phyloP scores from a whole-genome alignment of 2,329 filamentous ascomycete genomes.

The Diaporthe nobilis region DNA sequence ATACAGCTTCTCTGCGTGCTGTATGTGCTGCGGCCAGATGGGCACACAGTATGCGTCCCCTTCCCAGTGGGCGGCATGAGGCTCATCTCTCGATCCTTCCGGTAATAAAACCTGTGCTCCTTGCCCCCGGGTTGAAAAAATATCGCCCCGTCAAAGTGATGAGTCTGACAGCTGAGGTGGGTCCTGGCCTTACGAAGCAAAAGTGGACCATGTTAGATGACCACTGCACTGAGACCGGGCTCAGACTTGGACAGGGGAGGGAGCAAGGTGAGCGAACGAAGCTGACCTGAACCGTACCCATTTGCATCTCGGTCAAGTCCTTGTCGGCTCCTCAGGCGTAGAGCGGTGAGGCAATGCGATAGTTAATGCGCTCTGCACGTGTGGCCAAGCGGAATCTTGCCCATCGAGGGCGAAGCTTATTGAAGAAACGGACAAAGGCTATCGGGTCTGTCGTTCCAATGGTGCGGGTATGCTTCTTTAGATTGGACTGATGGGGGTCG shows the following conservation, averaged over 20 bases:
- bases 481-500: slow-evolving; percentile 17
- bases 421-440: slow-evolving; percentile 27
- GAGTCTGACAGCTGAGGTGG: slow-evolving; percentile 38
- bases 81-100: slow-evolving; percentile 30
- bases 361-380: slow-evolving; percentile 6
- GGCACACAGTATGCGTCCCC: slow-evolving; percentile 15
- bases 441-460: slow-evolving; percentile 28
- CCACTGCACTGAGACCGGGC: slow-evolving; percentile 32
- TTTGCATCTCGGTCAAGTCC: slow-evolving; percentile 40
- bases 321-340: slow-evolving; percentile 31
- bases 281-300: slow-evolving; percentile 36
- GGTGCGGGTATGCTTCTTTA: slow-evolving; percentile 25
- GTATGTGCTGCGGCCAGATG: background rate
- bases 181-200: slow-evolving; percentile 36
- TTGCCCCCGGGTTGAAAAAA: slow-evolving; percentile 10
- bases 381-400: slow-evolving; percentile 25
- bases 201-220: slow-evolving; percentile 31
- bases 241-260: slow-evolving; percentile 37
- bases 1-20: background rate
- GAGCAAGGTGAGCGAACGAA: slow-evolving; percentile 42
- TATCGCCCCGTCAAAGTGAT: slow-evolving; percentile 26
- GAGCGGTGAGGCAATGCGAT: slow-evolving; percentile 39
- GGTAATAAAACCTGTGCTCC: slow-evolving; percentile 19
- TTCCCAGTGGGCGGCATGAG: slow-evolving; percentile 22
- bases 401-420: slow-evolving; percentile 3